Evolutionary conservation across 2,329 filamentous ascomycete species (phyloP).

Genomic region (Penicillium sp.): DNA sequence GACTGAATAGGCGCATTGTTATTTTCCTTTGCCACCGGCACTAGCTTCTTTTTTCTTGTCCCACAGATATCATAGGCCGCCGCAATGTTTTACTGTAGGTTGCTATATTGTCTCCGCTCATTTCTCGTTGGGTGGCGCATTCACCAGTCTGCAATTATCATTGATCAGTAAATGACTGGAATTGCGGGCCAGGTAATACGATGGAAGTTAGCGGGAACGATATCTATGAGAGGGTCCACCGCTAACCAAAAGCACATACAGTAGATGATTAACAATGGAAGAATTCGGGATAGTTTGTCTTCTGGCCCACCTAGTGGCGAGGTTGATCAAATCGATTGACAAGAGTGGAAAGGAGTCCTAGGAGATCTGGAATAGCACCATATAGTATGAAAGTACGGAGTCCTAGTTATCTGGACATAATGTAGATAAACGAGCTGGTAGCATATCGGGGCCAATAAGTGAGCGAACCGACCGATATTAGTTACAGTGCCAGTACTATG

Average conservation of each 20-base stretch:
- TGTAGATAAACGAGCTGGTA: neutral
- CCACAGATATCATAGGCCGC: too few species aligned
- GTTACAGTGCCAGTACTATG: neutral
- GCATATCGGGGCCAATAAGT: neutral
- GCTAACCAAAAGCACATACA: too few species aligned
- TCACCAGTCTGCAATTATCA: too few species aligned
- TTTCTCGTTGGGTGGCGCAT: too few species aligned
- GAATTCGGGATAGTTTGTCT: neutral
- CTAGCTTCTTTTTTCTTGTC: too few species aligned
- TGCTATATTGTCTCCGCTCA: too few species aligned
- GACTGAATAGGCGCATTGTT: neutral
- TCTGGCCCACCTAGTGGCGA: neutral
- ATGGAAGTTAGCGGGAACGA: too few species aligned
- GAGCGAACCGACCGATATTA: neutral
- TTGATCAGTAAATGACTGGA: too few species aligned
- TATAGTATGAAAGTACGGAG: neutral
- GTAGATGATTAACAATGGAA: neutral
- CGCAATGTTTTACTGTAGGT: too few species aligned
- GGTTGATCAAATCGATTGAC: neutral
- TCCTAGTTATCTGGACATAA: neutral
- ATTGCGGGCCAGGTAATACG: too few species aligned
- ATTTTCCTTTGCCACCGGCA: too few species aligned
- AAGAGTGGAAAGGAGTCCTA: neutral
- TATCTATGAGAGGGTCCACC: too few species aligned
- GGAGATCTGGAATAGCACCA: neutral